These are phyloP conservation scores for Lizanozyma gosingica DNA, from an alignment of 1,139 yeast genomes.

Conservation along the genomic window DNA sequence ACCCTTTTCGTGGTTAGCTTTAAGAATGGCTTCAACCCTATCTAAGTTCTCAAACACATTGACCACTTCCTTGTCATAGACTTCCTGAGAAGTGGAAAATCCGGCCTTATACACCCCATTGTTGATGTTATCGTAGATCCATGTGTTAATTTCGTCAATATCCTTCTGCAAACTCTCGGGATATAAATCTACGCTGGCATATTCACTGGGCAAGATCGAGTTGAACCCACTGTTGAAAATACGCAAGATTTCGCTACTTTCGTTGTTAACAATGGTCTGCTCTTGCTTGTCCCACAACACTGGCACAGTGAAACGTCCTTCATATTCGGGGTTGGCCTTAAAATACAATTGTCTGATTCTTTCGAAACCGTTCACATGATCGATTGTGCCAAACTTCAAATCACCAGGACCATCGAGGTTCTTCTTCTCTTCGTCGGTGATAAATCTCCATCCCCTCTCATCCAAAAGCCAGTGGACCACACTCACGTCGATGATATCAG, in stretches of 20 bases:
- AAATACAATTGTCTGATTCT: constrained; percentile 65
- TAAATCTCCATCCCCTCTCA: constrained; percentile 78
- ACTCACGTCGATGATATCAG: constrained; percentile 51
- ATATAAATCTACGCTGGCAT: constrained; percentile 48
- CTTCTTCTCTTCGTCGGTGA: constrained; percentile 19
- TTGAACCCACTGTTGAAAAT: constrained; percentile 71
- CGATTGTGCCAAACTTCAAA: constrained; percentile 49
- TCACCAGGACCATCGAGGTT: constrained; percentile 36
- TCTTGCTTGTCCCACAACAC: constrained; percentile 84
- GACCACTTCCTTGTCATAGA: constrained; percentile 64
- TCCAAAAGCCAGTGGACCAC: constrained; percentile 90
- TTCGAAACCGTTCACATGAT: constrained; percentile 52
- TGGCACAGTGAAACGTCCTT: constrained; percentile 85
- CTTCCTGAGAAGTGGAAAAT: constrained; percentile 77
- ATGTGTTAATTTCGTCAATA: constrained; percentile 73
- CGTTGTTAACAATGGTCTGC: constrained; percentile 80
- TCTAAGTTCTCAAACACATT: constrained; percentile 66
- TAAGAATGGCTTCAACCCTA: constrained; percentile 59
- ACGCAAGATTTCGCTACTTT: constrained; percentile 80
- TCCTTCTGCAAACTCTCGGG: constrained; percentile 45
- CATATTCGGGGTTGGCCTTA: constrained; percentile 66
- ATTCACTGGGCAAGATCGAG: constrained; percentile 37
- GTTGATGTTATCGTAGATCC: constrained; percentile 81
- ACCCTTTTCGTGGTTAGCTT: constrained; percentile 27
- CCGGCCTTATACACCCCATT: constrained; percentile 95